phyloP scores from a whole-genome alignment of 2,329 filamentous ascomycete species.

The Diaporthe humulicola region DNA sequence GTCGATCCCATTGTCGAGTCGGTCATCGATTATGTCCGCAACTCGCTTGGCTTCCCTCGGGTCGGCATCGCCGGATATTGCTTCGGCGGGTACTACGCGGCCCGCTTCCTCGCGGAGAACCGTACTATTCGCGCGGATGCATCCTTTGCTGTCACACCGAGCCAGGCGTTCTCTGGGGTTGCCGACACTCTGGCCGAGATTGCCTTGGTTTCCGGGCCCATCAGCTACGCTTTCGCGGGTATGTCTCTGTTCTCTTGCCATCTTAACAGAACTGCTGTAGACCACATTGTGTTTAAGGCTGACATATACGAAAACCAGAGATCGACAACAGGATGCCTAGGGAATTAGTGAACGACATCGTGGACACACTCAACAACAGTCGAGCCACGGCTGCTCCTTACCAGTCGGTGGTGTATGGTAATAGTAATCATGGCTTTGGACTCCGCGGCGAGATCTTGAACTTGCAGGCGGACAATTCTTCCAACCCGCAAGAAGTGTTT shows the following conservation, averaged over 20 bases:
- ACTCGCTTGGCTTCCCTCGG: constrained; percentile 62
- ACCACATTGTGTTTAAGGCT: constrained; percentile 51
- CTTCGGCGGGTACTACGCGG: constrained; percentile 71
- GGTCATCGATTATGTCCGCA: constrained; percentile 60
- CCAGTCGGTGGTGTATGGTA: constrained; percentile 78
- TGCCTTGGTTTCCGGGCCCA: neutral
- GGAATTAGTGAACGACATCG: constrained; percentile 67
- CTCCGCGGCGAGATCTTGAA: constrained; percentile 70
- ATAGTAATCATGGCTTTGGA: constrained; percentile 80
- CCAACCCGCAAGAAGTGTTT: constrained; percentile 67
- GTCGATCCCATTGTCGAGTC: constrained; percentile 63
- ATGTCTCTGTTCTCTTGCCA: neutral
- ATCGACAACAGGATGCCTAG: constrained; percentile 71
- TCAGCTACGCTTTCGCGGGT: constrained; percentile 5
- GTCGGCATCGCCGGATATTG: constrained; percentile 74
- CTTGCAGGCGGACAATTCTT: constrained; percentile 36
- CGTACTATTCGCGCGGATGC: constrained; percentile 65
- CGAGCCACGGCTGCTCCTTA: constrained; percentile 62
- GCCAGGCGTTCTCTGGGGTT: constrained; percentile 41
- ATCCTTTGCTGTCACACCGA: constrained; percentile 76
- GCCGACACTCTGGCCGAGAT: constrained; percentile 1
- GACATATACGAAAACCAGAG: constrained; percentile 59
- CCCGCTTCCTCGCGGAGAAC: constrained; percentile 61
- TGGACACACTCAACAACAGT: constrained; percentile 67
- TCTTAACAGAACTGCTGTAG: constrained; percentile 59